Conservation (phyloP, 2,329 filamentous ascomycete species). For the Phialophora chinensis region DNA sequence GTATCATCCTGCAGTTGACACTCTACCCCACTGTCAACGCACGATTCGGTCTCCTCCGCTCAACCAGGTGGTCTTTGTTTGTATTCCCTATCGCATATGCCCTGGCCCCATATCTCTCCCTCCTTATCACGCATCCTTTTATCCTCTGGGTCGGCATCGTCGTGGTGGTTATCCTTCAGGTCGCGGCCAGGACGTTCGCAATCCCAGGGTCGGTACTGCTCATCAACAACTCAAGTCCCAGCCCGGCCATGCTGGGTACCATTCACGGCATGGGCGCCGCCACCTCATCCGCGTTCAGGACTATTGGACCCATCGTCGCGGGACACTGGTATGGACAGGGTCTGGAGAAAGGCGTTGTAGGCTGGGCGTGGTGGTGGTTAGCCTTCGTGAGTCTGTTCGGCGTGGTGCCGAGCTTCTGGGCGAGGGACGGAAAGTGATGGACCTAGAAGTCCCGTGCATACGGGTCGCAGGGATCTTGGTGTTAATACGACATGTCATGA, state of each 20-base stretch:
- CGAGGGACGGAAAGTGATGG: constrained; percentile 61
- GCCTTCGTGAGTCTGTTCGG: constrained; percentile 62
- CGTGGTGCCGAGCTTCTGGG: constrained; percentile 64
- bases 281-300: constrained; percentile 61
- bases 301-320: constrained; percentile 62
- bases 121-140: constrained; percentile 64
- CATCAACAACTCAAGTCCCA: constrained; percentile 65
- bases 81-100: constrained; percentile 75
- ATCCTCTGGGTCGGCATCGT: constrained; percentile 70
- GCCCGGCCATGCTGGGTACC: constrained; percentile 64
- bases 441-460: background rate
- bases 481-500: background rate
- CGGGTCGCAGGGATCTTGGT: background rate
- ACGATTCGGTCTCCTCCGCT: constrained; percentile 70
- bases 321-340: constrained; percentile 63
- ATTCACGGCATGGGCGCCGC: constrained; percentile 65
- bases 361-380: constrained; percentile 63
- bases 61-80: constrained; percentile 70
- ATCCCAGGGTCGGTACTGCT: constrained; percentile 65
- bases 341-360: constrained; percentile 60
- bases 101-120: constrained; percentile 72
- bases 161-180: constrained; percentile 70
- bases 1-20: constrained; percentile 72
- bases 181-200: constrained; percentile 73
- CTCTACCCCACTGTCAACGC: constrained; percentile 73